Evolutionary conservation across 345 rosid genomes (phyloP).

Genomic region (Trapa bicornis): DNA sequence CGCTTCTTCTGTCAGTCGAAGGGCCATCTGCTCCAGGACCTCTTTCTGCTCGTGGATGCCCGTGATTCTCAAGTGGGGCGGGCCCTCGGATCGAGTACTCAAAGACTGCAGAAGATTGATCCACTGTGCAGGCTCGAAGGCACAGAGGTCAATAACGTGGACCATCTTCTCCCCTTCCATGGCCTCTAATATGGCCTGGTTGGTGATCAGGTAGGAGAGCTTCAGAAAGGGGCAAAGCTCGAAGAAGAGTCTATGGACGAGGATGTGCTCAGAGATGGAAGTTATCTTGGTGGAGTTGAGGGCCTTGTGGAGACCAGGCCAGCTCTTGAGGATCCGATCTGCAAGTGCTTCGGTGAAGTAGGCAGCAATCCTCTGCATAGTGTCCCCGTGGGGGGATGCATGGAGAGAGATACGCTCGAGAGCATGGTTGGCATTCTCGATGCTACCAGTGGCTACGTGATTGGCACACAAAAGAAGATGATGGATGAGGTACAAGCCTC

Average conservation of each 20-base stretch:
- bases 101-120: conserved; percentile 48
- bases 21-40: conserved; percentile 54
- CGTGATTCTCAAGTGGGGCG: conserved; percentile 62
- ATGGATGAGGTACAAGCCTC: conserved; percentile 51
- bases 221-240: conserved; percentile 64
- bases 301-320: conserved; percentile 67
- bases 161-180: conserved; percentile 70
- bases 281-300: conserved; percentile 45
- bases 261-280: conserved; percentile 30
- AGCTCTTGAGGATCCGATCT: conserved; percentile 47
- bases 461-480: conserved; percentile 46
- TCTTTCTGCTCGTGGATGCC: conserved; percentile 56
- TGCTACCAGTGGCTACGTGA: conserved; percentile 48
- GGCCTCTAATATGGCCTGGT: conserved; percentile 58
- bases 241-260: conserved; percentile 49
- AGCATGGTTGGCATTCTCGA: conserved; percentile 48
- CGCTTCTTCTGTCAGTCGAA: conserved; percentile 45
- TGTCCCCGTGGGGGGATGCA: conserved; percentile 58
- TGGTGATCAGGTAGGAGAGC: conserved; percentile 46
- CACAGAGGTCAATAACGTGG: conserved; percentile 55
- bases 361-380: conserved; percentile 63
- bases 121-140: conserved; percentile 67
- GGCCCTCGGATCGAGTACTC: conserved; percentile 52
- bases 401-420: conserved; percentile 58
- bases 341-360: conserved; percentile 68